phyloP scores from a whole-genome alignment of 2,329 filamentous ascomycete genomes.

The Decorospora gaudefroyi region DNA sequence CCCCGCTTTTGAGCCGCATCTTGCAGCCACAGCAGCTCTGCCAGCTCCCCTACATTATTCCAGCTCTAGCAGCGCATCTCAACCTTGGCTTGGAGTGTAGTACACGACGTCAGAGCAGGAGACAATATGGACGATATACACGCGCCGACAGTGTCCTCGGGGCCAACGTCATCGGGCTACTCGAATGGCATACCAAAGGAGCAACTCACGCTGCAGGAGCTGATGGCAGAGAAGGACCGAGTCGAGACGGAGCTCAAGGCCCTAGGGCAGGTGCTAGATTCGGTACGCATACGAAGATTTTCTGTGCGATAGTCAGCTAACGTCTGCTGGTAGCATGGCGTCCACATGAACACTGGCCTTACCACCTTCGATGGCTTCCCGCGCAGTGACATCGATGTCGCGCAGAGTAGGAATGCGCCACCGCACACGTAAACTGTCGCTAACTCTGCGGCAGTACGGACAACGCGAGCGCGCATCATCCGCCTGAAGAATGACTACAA shows the following conservation, averaged over 20 bases:
- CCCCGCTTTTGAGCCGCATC: conserved; percentile 20
- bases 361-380: conserved; percentile 91
- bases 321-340: conserved; percentile 70
- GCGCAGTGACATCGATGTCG: conserved; percentile 89
- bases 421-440: conserved; percentile 7
- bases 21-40: conserved; percentile 13
- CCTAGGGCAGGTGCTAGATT: conserved; percentile 82
- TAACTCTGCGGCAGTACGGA: conserved; percentile 71
- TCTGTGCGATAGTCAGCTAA: conserved; percentile 19
- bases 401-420: conserved; percentile 70
- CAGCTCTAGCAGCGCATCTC: not conserved
- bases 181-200: conserved; percentile 64
- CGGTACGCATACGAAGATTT: conserved; percentile 59
- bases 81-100: not conserved
- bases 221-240: conserved; percentile 81
- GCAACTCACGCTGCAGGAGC: conserved; percentile 73
- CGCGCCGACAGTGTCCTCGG: conserved; percentile 74
- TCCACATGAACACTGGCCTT: conserved; percentile 87
- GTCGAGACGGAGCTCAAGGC: conserved; percentile 86
- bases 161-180: conserved; percentile 66
- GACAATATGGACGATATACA: conserved; percentile 67
- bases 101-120: not conserved
- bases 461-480: conserved; percentile 89
- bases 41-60: conserved; percentile 4
- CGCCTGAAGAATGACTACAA: conserved; percentile 92